Evolutionary conservation across 148 eudicot species (phyloP).

Genomic region (Rhododendron kiyosumense): DNA sequence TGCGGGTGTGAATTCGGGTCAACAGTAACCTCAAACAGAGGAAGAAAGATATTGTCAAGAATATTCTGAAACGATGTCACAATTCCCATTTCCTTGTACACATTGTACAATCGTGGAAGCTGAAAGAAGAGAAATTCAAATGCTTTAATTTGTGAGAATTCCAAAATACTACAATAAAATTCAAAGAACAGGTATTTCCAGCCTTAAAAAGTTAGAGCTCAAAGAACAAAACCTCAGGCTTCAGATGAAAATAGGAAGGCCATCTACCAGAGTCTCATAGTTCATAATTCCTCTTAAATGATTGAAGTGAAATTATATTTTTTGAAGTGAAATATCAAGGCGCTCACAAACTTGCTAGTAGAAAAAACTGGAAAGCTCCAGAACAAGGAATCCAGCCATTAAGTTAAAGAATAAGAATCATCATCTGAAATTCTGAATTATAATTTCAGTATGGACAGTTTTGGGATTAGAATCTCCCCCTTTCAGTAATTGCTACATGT

Average conservation of each 20-base stretch:
- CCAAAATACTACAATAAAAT: background rate
- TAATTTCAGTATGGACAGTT: background rate
- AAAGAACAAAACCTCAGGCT: background rate
- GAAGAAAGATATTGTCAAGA: conserved; percentile 97
- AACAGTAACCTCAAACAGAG: conserved; percentile 95
- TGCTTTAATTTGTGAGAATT: background rate
- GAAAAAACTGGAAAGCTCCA: background rate
- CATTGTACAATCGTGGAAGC: conserved; percentile 93
- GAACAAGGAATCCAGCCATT: background rate
- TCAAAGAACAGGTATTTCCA: background rate
- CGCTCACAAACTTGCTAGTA: background rate
- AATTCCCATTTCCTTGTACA: conserved; percentile 98
- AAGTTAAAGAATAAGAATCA: background rate
- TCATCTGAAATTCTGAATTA: background rate
- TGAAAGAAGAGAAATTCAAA: conserved; percentile 26
- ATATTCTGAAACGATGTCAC: conserved; percentile 93
- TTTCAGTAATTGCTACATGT: background rate
- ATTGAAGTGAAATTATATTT: background rate
- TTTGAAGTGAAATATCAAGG: background rate
- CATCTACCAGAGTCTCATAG: background rate
- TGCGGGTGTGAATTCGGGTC: conserved; percentile 98
- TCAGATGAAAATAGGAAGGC: background rate
- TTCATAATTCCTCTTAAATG: background rate
- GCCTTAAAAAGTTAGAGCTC: background rate
- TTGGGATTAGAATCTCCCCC: background rate